Evolutionary conservation across 148 eudicot species (phyloP), one percentile per base, ranked within the genome.

Genomic region (Dianthus caryophyllus): DNA sequence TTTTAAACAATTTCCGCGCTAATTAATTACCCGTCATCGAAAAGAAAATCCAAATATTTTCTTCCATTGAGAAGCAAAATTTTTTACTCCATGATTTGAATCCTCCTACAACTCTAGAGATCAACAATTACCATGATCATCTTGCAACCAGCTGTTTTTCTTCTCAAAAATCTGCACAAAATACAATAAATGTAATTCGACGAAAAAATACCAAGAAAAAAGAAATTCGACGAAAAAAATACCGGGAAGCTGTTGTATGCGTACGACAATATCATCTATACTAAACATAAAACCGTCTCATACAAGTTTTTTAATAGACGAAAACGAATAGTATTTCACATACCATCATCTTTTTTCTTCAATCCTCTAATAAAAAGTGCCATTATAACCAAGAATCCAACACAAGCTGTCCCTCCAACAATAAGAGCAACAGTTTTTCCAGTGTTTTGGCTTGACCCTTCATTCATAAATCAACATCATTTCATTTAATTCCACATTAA

Each of bases 401-500:
- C 93, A 64, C 83, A 86, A 50, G 85, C 96, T 69, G 96, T 92
- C 39, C 97, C 99, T 84, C 99, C 99, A 27, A 95, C 70, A 65
- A 95, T 95, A 59, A 95, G 86, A 70, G 99, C 99, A 59, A 90
- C 99, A 46, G 96, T 95, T 73, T 83, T 90, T 64, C 88, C 88
- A 39, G 93, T 90, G 67, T 80, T 80, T 70, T 75, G 83, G 64
- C 87, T 84, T 75, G 88, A 62, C 67, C 85, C 96, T 85, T 53
- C 80, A 64, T 24, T 58, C 2, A n/a, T 29, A 61, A 46, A 52
- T 18, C 52, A 60, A 24, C 9, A 60, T 61, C 64, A 61, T 29
- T 38, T 9, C 59, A 60, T 14, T 57, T 14, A 30, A 66, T 66
- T 25, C 44, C 56, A 71, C 63, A 66, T 64, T 62, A 67, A 66